These are phyloP conservation scores for Eimeria necatrix DNA, from an alignment of 169 alveolate species.

Conservation along the genomic window DNA sequence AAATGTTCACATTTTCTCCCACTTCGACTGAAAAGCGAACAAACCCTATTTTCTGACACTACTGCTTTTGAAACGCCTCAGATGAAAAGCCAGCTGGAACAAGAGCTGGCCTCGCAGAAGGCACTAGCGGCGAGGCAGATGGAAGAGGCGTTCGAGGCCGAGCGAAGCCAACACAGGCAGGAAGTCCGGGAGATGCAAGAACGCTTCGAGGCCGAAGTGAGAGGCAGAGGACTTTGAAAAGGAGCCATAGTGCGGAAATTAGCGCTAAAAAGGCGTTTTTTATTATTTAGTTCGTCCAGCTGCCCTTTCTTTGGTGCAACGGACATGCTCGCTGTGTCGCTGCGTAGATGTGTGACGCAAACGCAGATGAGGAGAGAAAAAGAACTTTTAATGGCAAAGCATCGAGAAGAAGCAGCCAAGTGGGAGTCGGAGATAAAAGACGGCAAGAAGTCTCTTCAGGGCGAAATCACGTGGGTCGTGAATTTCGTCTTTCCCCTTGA, in stretches of 20 bases:
- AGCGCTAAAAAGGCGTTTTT: not conserved
- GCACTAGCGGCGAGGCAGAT: slow-evolving; percentile 5
- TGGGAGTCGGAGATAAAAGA: slow-evolving; percentile 28
- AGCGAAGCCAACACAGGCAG: slow-evolving; percentile 36
- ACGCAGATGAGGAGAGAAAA: not conserved
- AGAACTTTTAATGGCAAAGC: not conserved
- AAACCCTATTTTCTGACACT: not conserved
- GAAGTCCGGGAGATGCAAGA: slow-evolving; percentile 24
- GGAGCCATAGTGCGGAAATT: too few relatives aligned
- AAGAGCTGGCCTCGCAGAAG: slow-evolving; percentile 22
- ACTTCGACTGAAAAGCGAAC: not conserved
- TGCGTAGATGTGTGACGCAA: too few relatives aligned
- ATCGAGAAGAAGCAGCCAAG: not conserved
- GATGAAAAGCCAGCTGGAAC: slow-evolving; percentile 57
- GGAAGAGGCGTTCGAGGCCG: slow-evolving; percentile 49
- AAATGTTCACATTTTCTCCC: too few relatives aligned
- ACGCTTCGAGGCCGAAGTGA: slow-evolving; percentile 18
- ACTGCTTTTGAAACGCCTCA: not conserved
- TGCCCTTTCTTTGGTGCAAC: too few relatives aligned
- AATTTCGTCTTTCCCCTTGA: not conserved
- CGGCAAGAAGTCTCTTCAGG: slow-evolving; percentile 13
- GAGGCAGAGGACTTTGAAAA: too few relatives aligned
- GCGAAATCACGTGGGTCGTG: not conserved
- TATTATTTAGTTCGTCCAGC: too few relatives aligned
- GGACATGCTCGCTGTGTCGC: too few relatives aligned